Percentiles rank a stretch among this genome's conserved stretches.
Conservation (phyloP, 306 rosid genomes). For the Trichosanthes truncata region DNA sequence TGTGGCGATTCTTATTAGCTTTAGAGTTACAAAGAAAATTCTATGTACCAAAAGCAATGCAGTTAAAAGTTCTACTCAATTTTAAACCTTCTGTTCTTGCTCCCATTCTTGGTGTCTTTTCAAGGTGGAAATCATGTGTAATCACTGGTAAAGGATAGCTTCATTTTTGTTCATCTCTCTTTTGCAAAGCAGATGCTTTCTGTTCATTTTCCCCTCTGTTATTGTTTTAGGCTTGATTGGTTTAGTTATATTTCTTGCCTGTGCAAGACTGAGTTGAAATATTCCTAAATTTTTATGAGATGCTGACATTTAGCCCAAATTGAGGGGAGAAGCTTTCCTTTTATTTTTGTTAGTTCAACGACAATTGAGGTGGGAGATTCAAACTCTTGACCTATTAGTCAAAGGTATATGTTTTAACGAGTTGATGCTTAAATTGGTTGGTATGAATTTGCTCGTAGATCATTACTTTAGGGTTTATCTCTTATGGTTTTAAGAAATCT, state of each 20-base stretch:
- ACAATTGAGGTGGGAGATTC: too few species aligned
- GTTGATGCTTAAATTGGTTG: too few species aligned
- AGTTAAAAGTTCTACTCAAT: background rate
- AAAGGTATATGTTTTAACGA: too few species aligned
- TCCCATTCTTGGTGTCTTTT: background rate
- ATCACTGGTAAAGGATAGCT: background rate
- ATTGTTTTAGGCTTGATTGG: background rate
- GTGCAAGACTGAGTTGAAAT: background rate
- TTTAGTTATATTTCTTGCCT: background rate
- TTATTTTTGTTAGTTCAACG: too few species aligned
- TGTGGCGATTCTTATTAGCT: background rate
- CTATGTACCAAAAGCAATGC: background rate
- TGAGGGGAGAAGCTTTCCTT: too few species aligned
- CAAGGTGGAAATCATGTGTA: background rate
- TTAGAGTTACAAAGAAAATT: background rate
- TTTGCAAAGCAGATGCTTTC: background rate
- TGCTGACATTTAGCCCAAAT: background rate
- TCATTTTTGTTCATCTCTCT: background rate
- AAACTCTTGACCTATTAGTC: too few species aligned
- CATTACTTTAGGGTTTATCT: background rate
- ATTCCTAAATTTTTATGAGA: background rate
- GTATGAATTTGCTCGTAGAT: background rate
- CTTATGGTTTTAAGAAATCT: background rate
- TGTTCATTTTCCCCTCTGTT: background rate
- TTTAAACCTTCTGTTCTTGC: background rate